Evolutionary conservation across 2,329 filamentous ascomycete genomes (phyloP), one percentile per base, ranked within the genome.

Genomic region (Pseudocercospora fuligena): DNA sequence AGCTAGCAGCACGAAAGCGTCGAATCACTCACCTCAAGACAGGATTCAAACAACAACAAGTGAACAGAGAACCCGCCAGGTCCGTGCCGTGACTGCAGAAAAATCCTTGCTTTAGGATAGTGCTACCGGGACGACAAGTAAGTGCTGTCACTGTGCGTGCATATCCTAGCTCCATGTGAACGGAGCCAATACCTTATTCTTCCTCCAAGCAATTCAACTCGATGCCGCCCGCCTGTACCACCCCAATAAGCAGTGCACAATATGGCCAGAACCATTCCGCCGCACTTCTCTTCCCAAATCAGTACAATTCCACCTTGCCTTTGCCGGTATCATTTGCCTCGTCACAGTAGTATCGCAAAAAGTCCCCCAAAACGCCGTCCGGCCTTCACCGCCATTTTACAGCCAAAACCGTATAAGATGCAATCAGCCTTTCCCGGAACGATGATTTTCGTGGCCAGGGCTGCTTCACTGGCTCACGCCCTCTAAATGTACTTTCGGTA

Each of bases 331-430:
- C 40, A 19, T 43, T 43, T 43, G 40, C 40, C 56, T 33, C 33
- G 56, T 59, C 29, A 59, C 33, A 40, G 56, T 51, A 47, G 49
- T 46, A 19, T 46, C 47, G 16, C 27, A 46, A 57, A 58, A 27
- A 9, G 2, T 60, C 21, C 8, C n/a, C 40, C 46, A 7, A 29
- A 60, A 61, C 43, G 58, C 58, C 59, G 21, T 1, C 27, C 27
- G 49, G 51, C 51, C 51, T 51, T 66, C 63, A 59, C 60, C 60
- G 63, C 63, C 66, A 23, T 66, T 68, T 68, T 68, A 66, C 63
- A 63, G 51, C 51, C 40, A 43, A 43, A 12, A 14, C 46, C 51
- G 59, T 23, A 54, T 63, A 23, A 36, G 27, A 65, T 60, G 64
- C 56, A 67, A 61, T 43, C 25, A 29, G 25, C 47, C 49, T 31